Evolutionary conservation across 441 rosid genomes (phyloP), one percentile per base, ranked within the genome.

Genomic region (Heliophila coronopifolia): DNA sequence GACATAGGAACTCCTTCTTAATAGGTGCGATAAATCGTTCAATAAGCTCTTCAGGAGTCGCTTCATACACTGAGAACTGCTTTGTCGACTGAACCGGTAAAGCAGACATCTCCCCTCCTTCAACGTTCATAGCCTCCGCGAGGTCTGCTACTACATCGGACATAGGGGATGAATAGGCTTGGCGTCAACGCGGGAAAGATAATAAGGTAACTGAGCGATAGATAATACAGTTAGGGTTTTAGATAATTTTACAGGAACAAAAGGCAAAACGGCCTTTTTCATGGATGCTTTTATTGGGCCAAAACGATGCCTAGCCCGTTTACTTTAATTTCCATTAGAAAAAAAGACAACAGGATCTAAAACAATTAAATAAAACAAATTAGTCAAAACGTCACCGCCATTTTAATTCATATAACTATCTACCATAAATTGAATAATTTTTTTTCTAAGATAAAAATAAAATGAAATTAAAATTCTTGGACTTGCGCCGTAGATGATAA

Each of bases 11-110:
- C 47, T 84, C 78, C 24, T 50, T 63, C 49, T 86, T 91, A 3
- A 91, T 63, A 1, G 94, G 98, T 60, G 96, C 96, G 17, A 91
- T 79, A 50, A 77, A 72, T 66, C 73, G 65, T 48, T 87, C 90
- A 12, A 82, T 76, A 5, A 91, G 92, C 73, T 84, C 83, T 59
- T 82, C 84, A n/a, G 88, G 69, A 1, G 75, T 69, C 45, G 47
- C 77, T 41, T 50, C 65, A 13, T 14, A 63, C 9, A 67, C 66
- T 46, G 68, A 66, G 20, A 48, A 63, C n/a, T 71, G 54, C 60
- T 62, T 71, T 19, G 66, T 22, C 18, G 48, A 22, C 26, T 58
- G 50, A 20, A 28, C 18, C n/a, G 66, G 57, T 3, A 30, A 13
- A 2, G 3, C 32, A 9, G 28, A 10, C 20, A 26, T 54, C 2